These are phyloP conservation scores for Colletotrichum musicola DNA, from an alignment of 2,329 filamentous ascomycete genomes.

Conservation along the genomic window DNA sequence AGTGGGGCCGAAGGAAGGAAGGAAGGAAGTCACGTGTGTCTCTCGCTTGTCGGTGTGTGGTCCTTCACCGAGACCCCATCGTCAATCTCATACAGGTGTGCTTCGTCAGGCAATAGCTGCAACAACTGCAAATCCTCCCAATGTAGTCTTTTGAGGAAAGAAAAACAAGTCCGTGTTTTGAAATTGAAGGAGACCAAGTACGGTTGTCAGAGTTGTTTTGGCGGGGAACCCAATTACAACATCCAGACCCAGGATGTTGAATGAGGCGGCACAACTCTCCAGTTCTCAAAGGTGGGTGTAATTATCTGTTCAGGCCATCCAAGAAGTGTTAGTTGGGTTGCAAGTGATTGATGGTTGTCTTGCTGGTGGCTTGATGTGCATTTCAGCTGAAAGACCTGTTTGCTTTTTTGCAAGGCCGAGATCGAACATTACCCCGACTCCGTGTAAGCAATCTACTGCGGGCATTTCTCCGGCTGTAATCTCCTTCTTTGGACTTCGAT, in stretches of 20 bases:
- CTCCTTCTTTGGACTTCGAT: constrained; percentile 13
- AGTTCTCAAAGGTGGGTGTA: not conserved
- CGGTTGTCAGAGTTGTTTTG: not conserved
- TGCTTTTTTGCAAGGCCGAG: constrained; percentile 11
- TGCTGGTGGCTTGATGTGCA: not conserved
- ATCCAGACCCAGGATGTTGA: not conserved
- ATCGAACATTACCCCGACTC: constrained; percentile 22
- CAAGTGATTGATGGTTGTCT: constrained; percentile 19
- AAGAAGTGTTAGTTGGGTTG: not conserved
- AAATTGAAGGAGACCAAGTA: too few relatives aligned
- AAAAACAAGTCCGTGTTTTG: too few relatives aligned
- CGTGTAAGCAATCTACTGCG: constrained; percentile 9
- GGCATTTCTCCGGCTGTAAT: not conserved
- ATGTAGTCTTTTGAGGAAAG: too few relatives aligned
- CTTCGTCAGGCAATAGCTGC: not conserved
- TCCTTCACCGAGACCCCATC: constrained; percentile 29
- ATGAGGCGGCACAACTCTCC: not conserved
- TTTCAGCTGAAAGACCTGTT: constrained; percentile 27
- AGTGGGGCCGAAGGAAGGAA: constrained; percentile 1
- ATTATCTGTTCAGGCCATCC: not conserved
- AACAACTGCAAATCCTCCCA: not conserved
- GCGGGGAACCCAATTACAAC: constrained; percentile 4
- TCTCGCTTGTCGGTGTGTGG: constrained; percentile 34
- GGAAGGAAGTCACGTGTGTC: constrained; percentile 21
- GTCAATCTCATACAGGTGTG: not conserved